These are phyloP conservation scores for Suillus americanus DNA, from an alignment of 768 basidiomycete species.

Conservation along the genomic window DNA sequence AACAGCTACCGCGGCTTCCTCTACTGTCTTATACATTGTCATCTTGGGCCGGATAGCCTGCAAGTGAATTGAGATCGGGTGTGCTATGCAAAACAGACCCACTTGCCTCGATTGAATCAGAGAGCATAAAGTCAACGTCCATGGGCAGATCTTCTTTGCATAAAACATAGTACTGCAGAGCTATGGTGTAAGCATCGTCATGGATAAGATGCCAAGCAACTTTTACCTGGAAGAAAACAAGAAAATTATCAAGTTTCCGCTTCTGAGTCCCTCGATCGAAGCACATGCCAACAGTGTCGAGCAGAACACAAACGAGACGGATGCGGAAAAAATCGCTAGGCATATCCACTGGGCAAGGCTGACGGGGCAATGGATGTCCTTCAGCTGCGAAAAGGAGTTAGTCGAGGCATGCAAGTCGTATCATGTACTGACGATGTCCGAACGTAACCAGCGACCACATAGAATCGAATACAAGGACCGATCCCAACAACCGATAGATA, in stretches of 20 bases:
- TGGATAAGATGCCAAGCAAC: background rate
- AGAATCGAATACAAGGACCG: slow-evolving; percentile 87
- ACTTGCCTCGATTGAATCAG: slow-evolving; percentile 87
- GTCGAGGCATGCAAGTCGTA: background rate
- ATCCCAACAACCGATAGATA: slow-evolving; percentile 90
- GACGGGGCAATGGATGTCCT: slow-evolving; percentile 80
- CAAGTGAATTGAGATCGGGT: slow-evolving; percentile 6
- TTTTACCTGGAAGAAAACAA: slow-evolving; percentile 88
- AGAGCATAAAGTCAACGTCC: slow-evolving; percentile 98
- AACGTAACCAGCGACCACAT: slow-evolving; percentile 95
- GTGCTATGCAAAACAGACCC: background rate
- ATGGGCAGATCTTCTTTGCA: slow-evolving; percentile 90
- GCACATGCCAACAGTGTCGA: slow-evolving; percentile 97
- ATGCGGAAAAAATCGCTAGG: slow-evolving; percentile 97
- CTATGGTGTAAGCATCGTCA: slow-evolving; percentile 7
- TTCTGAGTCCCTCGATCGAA: slow-evolving; percentile 93
- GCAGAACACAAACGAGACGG: slow-evolving; percentile 84
- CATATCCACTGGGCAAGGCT: slow-evolving; percentile 76
- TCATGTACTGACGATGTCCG: slow-evolving; percentile 80
- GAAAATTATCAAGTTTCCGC: slow-evolving; percentile 90
- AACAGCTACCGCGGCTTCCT: slow-evolving; percentile 84
- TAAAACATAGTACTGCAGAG: slow-evolving; percentile 71
- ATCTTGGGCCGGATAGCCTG: slow-evolving; percentile 89
- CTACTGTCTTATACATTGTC: slow-evolving; percentile 65
- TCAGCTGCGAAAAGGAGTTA: slow-evolving; percentile 58